These are phyloP conservation scores for Trapa bicornis DNA, from an alignment of 345 rosid genomes.

Conservation along the genomic window DNA sequence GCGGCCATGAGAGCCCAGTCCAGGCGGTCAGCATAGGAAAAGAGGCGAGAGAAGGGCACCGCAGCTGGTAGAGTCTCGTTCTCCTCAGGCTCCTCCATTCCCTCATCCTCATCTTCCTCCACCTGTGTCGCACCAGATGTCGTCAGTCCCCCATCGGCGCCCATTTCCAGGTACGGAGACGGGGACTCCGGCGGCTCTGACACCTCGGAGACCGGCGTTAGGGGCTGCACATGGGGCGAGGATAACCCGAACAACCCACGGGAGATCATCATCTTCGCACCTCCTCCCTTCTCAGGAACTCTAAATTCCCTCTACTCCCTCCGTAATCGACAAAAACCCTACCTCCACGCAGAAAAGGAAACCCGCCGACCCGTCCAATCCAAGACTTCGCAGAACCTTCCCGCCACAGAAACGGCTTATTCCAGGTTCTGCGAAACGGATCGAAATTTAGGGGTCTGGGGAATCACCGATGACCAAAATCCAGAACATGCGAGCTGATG, in stretches of 20 bases:
- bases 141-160: conserved; percentile 49
- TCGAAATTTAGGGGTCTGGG: too few relatives aligned
- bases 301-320: too few relatives aligned
- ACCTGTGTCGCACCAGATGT: conserved; percentile 30
- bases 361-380: too few relatives aligned
- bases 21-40: conserved; percentile 74
- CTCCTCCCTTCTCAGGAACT: neutral
- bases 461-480: too few relatives aligned
- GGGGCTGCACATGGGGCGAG: conserved; percentile 93
- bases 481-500: too few relatives aligned
- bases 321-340: too few relatives aligned
- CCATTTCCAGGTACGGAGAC: conserved; percentile 49
- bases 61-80: conserved; percentile 96
- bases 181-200: conserved; percentile 99
- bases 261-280: conserved; percentile 60
- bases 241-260: conserved; percentile 98
- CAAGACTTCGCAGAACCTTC: too few relatives aligned
- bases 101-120: conserved; percentile 78
- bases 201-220: conserved; percentile 97
- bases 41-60: conserved; percentile 77
- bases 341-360: too few relatives aligned
- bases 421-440: too few relatives aligned
- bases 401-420: too few relatives aligned
- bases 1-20: conserved; percentile 87
- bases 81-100: conserved; percentile 76